phyloP scores from a whole-genome alignment of 805 yeast species.

The Dipodascopsis uninucleata region DNA sequence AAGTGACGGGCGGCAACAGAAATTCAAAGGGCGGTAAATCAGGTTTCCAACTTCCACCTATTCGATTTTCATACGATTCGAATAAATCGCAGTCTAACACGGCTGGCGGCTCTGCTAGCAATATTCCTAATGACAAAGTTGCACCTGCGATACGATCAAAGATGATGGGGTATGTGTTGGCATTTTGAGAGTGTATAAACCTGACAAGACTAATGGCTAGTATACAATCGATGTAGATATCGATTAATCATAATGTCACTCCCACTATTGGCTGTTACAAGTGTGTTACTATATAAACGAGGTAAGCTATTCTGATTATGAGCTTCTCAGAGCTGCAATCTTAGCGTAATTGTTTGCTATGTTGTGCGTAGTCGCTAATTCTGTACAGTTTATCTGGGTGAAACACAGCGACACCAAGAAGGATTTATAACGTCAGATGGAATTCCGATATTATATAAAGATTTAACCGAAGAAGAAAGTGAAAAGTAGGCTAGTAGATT shows the following conservation, averaged over 20 bases:
- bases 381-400: constrained; percentile 19
- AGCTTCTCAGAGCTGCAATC: neutral
- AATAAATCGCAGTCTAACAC: too few species aligned
- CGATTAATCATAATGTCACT: constrained; percentile 23
- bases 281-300: constrained; percentile 19
- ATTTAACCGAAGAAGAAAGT: constrained; percentile 11
- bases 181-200: constrained; percentile 1
- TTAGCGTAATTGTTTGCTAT: neutral
- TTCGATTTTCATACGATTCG: too few species aligned
- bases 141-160: too few species aligned
- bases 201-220: too few species aligned
- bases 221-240: constrained; percentile 10
- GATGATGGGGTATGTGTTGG: neutral
- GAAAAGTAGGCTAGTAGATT: too few species aligned
- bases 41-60: too few species aligned
- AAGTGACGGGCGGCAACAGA: too few species aligned
- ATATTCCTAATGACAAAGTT: too few species aligned
- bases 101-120: too few species aligned
- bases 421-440: constrained; percentile 23
- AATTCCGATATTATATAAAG: constrained; percentile 8
- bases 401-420: constrained; percentile 17
- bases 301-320: constrained; percentile 7
- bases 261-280: constrained; percentile 18
- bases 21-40: too few species aligned
- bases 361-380: neutral